Conservation (phyloP, 169 alveolate species). For the Eimeria acervulina region DNA sequence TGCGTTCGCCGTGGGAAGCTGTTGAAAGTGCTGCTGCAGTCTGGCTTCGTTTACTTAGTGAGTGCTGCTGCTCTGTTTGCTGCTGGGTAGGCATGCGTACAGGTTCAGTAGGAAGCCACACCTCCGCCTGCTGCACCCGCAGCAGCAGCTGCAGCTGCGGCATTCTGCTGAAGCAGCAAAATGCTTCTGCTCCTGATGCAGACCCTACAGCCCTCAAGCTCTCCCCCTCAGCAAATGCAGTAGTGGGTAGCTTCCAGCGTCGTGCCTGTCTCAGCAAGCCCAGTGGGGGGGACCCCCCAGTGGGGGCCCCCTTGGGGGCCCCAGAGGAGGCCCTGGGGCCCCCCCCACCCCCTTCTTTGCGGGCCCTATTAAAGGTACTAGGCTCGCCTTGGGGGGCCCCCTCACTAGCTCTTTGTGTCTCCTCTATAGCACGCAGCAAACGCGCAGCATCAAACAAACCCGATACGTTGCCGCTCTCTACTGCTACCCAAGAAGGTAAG, state of each 20-base stretch:
- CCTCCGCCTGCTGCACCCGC: background rate
- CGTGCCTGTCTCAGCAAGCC: background rate
- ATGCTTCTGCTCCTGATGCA: conserved; percentile 4
- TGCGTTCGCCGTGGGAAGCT: background rate
- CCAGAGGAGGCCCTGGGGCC: too few relatives aligned
- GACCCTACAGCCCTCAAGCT: conserved; percentile 13
- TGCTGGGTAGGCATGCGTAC: conserved; percentile 63
- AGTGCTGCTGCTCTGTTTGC: background rate
- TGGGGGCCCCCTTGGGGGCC: too few relatives aligned
- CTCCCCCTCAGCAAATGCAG: conserved; percentile 29
- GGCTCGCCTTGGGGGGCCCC: background rate
- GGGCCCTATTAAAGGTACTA: too few relatives aligned
- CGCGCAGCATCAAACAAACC: background rate
- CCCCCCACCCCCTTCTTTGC: too few relatives aligned
- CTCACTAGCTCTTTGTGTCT: background rate
- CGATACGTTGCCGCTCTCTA: background rate
- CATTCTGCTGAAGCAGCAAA: background rate
- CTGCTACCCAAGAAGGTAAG: background rate
- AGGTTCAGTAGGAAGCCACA: conserved; percentile 81
- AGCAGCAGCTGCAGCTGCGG: background rate
- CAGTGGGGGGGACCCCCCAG: background rate
- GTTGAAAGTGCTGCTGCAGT: background rate
- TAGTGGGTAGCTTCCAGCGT: background rate
- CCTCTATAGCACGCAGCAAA: conserved; percentile 21
- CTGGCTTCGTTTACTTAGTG: background rate